Conservation (phyloP, 106 monocot genomes). For the Dioscorea zingiberensis region DNA sequence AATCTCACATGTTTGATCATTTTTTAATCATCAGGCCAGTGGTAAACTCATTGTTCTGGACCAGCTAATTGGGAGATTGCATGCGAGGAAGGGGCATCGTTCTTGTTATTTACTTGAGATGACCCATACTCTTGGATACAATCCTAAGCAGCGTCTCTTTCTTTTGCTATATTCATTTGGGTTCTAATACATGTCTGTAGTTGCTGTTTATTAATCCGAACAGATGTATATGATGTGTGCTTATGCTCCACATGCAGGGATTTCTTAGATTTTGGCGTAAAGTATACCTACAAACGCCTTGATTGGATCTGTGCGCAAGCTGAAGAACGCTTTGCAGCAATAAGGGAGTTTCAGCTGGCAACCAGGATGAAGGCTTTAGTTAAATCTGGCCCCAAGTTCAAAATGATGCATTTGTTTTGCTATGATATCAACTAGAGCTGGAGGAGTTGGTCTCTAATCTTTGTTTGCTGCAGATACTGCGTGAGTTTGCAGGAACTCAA, state of each 20-base stretch:
- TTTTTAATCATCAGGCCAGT: constrained; percentile 59
- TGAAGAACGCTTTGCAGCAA: constrained; percentile 98
- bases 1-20: neutral
- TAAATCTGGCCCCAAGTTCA: constrained; percentile 19
- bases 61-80: constrained; percentile 67
- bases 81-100: constrained; percentile 59
- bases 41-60: constrained; percentile 88
- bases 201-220: neutral
- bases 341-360: constrained; percentile 68
- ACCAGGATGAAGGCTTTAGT: constrained; percentile 13
- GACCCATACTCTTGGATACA: constrained; percentile 96
- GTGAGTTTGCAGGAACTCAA: constrained; percentile 39
- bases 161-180: neutral
- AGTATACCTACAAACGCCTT: constrained; percentile 88
- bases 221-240: neutral
- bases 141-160: constrained; percentile 83
- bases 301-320: constrained; percentile 99
- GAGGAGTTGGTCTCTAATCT: constrained; percentile 99
- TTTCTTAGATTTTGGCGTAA: constrained; percentile 84
- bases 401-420: constrained; percentile 80
- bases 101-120: constrained; percentile 94
- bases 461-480: constrained; percentile 92
- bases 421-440: constrained; percentile 96
- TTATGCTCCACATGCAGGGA: constrained; percentile 39
- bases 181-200: neutral